Percentiles rank a stretch among this genome's conserved stretches.
These are phyloP conservation scores for Penicillium sp. DNA, from an alignment of 2,329 filamentous ascomycete genomes.

Conservation along the genomic window DNA sequence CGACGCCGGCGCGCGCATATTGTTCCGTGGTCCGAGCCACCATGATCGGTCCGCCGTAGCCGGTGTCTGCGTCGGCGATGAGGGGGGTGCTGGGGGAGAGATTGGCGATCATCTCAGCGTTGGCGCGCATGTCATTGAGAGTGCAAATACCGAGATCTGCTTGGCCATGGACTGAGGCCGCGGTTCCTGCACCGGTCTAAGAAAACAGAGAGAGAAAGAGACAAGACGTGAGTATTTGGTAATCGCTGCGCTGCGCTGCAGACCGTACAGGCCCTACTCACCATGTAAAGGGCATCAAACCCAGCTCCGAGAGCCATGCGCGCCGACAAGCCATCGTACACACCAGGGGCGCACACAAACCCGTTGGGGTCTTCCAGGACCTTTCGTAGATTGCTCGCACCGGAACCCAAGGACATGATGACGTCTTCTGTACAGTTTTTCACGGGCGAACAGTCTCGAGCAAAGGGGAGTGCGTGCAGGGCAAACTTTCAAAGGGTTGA, in stretches of 20 bases:
- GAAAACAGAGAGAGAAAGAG: neutral
- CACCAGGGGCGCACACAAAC: slow-evolving; percentile 44
- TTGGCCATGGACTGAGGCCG: slow-evolving; percentile 44
- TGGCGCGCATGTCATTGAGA: slow-evolving; percentile 48
- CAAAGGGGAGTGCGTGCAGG: too few species aligned
- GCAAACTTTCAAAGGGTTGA: too few species aligned
- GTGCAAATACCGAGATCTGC: slow-evolving; percentile 48
- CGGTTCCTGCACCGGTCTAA: slow-evolving; percentile 47
- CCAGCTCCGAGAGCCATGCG: slow-evolving; percentile 45
- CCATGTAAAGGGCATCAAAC: slow-evolving; percentile 50
- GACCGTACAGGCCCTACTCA: slow-evolving; percentile 16
- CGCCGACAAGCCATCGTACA: slow-evolving; percentile 49
- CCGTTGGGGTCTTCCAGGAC: slow-evolving; percentile 28
- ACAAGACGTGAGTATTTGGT: too few species aligned
- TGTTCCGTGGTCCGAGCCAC: slow-evolving; percentile 45
- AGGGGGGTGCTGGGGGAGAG: slow-evolving; percentile 46
- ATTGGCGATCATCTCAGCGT: slow-evolving; percentile 50
- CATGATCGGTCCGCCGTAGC: slow-evolving; percentile 48
- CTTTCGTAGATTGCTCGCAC: slow-evolving; percentile 30
- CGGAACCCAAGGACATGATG: slow-evolving; percentile 22
- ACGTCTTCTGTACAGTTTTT: slow-evolving; percentile 1
- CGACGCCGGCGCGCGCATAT: slow-evolving; percentile 50
- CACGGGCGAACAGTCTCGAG: neutral
- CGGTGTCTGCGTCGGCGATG: slow-evolving; percentile 52
- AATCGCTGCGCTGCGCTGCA: too few species aligned